Conservation (phyloP, 441 rosid species). For the Populus tomentosa region DNA sequence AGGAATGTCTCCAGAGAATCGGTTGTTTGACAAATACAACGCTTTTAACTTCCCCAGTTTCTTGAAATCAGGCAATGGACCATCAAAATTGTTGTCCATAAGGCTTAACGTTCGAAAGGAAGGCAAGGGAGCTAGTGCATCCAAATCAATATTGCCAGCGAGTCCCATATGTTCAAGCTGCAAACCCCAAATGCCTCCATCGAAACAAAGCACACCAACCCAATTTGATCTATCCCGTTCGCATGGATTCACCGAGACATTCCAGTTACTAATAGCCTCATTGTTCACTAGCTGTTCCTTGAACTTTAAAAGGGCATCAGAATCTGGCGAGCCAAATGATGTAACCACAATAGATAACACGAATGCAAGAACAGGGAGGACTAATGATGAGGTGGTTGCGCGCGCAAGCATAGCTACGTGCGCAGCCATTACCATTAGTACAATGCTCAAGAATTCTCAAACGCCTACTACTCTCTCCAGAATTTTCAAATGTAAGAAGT, state of each 20-base stretch:
- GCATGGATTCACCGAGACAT: conserved; percentile 43
- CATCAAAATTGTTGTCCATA: conserved; percentile 62
- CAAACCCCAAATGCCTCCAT: conserved; percentile 51
- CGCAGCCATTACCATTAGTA: conserved; percentile 54
- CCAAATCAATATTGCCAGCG: conserved; percentile 46
- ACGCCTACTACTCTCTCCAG: not conserved
- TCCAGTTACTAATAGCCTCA: conserved; percentile 49
- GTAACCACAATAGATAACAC: conserved; percentile 14
- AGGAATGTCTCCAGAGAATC: conserved; percentile 59
- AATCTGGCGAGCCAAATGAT: conserved; percentile 29
- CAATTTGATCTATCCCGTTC: conserved; percentile 37
- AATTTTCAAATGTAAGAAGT: not conserved
- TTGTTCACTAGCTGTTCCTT: conserved; percentile 38
- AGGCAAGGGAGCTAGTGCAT: conserved; percentile 40
- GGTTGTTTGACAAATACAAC: conserved; percentile 63
- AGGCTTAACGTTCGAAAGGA: conserved; percentile 61
- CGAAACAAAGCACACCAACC: conserved; percentile 58
- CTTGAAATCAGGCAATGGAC: conserved; percentile 58
- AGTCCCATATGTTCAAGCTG: conserved; percentile 66
- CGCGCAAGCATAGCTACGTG: conserved; percentile 54
- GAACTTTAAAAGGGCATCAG: conserved; percentile 52
- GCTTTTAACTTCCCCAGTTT: conserved; percentile 48
- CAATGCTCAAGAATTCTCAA: conserved; percentile 1
- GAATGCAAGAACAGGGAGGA: not conserved
- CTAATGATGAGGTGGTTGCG: conserved; percentile 20